Evolutionary conservation across 116 monocot genomes (phyloP).

Genomic region (Zostera marina): DNA sequence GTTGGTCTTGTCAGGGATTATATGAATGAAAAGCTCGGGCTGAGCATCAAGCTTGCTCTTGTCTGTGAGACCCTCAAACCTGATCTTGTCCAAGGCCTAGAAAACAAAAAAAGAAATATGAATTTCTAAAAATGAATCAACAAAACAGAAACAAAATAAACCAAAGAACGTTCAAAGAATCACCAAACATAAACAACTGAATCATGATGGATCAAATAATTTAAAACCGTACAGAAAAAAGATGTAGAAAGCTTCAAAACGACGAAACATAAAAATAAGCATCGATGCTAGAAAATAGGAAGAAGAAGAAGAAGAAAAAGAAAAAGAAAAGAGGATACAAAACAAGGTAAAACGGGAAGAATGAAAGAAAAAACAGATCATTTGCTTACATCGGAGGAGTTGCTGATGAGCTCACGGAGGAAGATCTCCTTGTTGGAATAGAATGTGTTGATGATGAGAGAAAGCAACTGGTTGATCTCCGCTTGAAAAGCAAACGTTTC

Average conservation of each 20-base stretch:
- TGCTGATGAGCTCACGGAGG: slow-evolving; percentile 26
- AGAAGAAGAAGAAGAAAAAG: not conserved
- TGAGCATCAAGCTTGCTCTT: slow-evolving; percentile 21
- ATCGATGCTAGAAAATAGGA: not conserved
- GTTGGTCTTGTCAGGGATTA: slow-evolving; percentile 15
- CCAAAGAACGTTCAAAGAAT: not conserved
- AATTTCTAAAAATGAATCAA: too few species aligned
- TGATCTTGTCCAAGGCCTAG: slow-evolving; percentile 21
- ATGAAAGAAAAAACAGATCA: not conserved
- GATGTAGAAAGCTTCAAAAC: not conserved
- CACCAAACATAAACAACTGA: not conserved
- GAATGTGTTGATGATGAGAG: slow-evolving; percentile 35
- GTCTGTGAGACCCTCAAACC: slow-evolving; percentile 19
- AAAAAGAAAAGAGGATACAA: not conserved
- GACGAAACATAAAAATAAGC: not conserved
- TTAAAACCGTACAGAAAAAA: not conserved
- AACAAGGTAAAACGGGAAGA: not conserved
- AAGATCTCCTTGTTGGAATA: slow-evolving; percentile 37
- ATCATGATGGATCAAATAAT: not conserved
- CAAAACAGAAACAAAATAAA: not conserved
- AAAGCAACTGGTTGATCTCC: slow-evolving; percentile 31
- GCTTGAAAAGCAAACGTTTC: slow-evolving; percentile 28
- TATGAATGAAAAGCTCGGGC: slow-evolving; percentile 17
- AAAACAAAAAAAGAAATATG: not conserved
- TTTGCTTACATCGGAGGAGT: slow-evolving; percentile 18